phyloP scores from a whole-genome alignment of 176 grass and related monocot genomes.

The Aechmea fasciata region DNA sequence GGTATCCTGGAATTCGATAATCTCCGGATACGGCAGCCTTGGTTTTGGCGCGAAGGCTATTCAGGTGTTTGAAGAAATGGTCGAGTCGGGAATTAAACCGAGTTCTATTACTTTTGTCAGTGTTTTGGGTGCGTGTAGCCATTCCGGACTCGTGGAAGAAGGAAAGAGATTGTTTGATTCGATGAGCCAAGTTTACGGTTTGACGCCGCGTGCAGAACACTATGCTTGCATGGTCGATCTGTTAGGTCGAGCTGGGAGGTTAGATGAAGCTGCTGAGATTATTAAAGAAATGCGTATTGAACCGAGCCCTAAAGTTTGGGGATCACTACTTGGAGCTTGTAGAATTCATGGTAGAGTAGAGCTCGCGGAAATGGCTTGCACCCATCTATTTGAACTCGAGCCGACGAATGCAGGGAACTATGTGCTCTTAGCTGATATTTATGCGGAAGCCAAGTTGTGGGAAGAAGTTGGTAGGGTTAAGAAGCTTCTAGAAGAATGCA shows the following conservation, averaged over 20 bases:
- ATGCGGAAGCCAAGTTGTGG: slow-evolving; percentile 53
- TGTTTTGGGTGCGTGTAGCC: slow-evolving; percentile 69
- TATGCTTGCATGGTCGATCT: slow-evolving; percentile 75
- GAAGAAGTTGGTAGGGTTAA: slow-evolving; percentile 49
- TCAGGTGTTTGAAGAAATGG: slow-evolving; percentile 48
- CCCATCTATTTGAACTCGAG: slow-evolving; percentile 71
- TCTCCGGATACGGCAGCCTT: slow-evolving; percentile 57
- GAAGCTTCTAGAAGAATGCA: slow-evolving; percentile 57
- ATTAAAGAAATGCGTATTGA: slow-evolving; percentile 47
- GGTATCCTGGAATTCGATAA: slow-evolving; percentile 67
- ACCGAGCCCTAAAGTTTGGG: slow-evolving; percentile 64
- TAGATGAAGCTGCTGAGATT: slow-evolving; percentile 52
- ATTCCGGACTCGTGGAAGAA: slow-evolving; percentile 64
- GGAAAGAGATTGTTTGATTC: slow-evolving; percentile 67
- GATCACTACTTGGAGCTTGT: slow-evolving; percentile 73
- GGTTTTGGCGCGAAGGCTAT: slow-evolving; percentile 45
- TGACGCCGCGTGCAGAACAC: slow-evolving; percentile 47
- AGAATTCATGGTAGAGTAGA: slow-evolving; percentile 66
- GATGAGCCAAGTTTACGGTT: slow-evolving; percentile 33
- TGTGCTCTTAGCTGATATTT: slow-evolving; percentile 80
- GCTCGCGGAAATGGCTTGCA: slow-evolving; percentile 68
- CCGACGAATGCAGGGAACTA: slow-evolving; percentile 88
- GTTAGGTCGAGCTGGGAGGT: slow-evolving; percentile 50
- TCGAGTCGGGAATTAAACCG: slow-evolving; percentile 35
- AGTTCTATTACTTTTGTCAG: slow-evolving; percentile 67